Conservation (phyloP, 345 rosid genomes). For the Nasturtium officinale region DNA sequence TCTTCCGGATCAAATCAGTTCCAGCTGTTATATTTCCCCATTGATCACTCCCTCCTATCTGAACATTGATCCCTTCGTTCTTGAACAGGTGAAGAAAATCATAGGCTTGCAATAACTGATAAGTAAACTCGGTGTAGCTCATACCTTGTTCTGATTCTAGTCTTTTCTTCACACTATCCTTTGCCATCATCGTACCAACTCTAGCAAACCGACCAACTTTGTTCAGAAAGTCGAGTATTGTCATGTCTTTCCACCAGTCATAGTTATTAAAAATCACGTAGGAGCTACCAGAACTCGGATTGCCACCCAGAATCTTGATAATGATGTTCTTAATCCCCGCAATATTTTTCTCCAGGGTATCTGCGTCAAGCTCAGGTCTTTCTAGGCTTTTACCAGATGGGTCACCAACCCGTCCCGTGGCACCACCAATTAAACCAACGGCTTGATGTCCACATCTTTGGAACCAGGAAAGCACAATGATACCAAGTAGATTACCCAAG, state of each 20-base stretch:
- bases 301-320: conserved; percentile 49
- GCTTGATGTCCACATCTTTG: conserved; percentile 83
- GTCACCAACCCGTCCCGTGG: conserved; percentile 90
- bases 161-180: conserved; percentile 94
- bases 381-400: conserved; percentile 94
- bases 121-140: conserved; percentile 92
- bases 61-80: conserved; percentile 78
- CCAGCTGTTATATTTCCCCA: conserved; percentile 99
- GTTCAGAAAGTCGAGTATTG: conserved; percentile 75
- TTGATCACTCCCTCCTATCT: conserved; percentile 97
- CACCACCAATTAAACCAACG: conserved; percentile 93
- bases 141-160: conserved; percentile 92
- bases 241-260: conserved; percentile 95
- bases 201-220: conserved; percentile 82
- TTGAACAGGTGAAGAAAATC: conserved; percentile 72
- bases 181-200: conserved; percentile 81
- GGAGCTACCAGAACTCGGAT: conserved; percentile 22
- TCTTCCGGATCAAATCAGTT: conserved; percentile 82
- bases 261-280: conserved; percentile 73
- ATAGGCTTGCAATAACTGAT: conserved; percentile 90
- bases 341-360: conserved; percentile 61
- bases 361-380: conserved; percentile 77
- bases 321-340: conserved; percentile 56
- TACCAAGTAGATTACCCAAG: conserved; percentile 86
- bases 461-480: conserved; percentile 96